Evolutionary conservation across 2,329 filamentous ascomycete species (phyloP), one percentile per base, ranked within the genome.

Genomic region (Fusarium pseudonygamai): DNA sequence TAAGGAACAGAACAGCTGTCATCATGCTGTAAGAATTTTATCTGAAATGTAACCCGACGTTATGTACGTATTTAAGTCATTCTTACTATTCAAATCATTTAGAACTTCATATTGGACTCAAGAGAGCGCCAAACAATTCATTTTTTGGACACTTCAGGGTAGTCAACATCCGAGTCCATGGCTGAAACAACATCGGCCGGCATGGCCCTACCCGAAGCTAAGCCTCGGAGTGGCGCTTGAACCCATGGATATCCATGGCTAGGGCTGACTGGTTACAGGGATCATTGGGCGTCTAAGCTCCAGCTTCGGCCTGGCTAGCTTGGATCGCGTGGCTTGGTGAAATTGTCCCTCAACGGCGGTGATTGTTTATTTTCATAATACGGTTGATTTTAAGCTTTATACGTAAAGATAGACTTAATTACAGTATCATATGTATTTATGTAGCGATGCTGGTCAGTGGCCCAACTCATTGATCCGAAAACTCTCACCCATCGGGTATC

Each of bases 151-250:
- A 14, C 47, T 50, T 24, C 28, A 46, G 63, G 63, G 60, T 66
- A 66, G 24, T 15, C 26, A 28, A 30, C 3, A n/a, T 11, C 11
- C 8, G 2, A 14, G 18, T 14, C 28, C 13, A 28, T 53, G 26
- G 24, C 46, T 55, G 39, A 64, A 32, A 64, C 26, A 26, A 28
- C 13, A 26, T 52, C 32, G 65, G 45, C 28, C 34, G 45, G 52
- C 20, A 64, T 46, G 43, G 66, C 65, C 58, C 28, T 64, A 69
- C 65, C 66, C 66, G 66, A 37, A 64, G 49, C 66, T 49, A 64
- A 58, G 50, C 39, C 39, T 30, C 18, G 43, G n/a, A 49, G 30
- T 69, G 65, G 58, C 56, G 34, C 28, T 14, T 30, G 22, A 28
- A 32, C 26, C 60, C 39, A 37, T 32, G 52, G 34, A 26, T 26